Conservation (phyloP, 768 basidiomycete genomes). For the Cubamyces lactineus region DNA sequence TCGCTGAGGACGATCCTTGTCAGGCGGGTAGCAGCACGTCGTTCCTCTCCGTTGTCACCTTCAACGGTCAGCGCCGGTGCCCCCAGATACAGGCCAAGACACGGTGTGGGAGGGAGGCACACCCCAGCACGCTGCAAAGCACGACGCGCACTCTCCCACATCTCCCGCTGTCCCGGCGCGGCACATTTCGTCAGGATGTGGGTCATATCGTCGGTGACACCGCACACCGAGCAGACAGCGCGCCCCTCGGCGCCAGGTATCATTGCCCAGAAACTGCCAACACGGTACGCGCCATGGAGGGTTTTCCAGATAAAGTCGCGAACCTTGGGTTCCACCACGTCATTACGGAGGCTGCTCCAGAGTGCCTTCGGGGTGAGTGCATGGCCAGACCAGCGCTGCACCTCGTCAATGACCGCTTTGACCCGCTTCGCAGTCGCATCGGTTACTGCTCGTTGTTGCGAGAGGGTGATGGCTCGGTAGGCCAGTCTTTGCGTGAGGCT, state of each 20-base stretch:
- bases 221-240: conserved; percentile 21
- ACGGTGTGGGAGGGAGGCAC: not conserved
- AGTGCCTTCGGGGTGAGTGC: not conserved
- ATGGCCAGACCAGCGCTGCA: not conserved
- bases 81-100: conserved; percentile 14
- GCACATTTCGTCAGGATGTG: conserved; percentile 30
- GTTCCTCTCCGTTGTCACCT: not conserved
- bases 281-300: conserved; percentile 5
- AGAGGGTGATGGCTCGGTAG: too few species aligned
- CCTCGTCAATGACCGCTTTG: not conserved
- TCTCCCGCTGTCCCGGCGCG: not conserved
- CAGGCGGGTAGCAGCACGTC: not conserved
- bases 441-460: too few species aligned
- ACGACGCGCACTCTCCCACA: conserved; percentile 11
- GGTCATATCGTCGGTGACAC: conserved; percentile 18
- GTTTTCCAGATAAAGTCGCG: conserved; percentile 18
- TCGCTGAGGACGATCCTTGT: conserved; percentile 14
- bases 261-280: conserved; percentile 25
- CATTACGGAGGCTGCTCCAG: not conserved
- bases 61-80: not conserved
- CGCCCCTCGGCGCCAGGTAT: conserved; percentile 12
- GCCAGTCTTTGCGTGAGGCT: too few species aligned
- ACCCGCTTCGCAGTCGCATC: not conserved
- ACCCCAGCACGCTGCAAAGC: conserved; percentile 1
- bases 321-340: not conserved